phyloP scores from a whole-genome alignment of 805 yeast species.

The Kuraishia molischiana region DNA sequence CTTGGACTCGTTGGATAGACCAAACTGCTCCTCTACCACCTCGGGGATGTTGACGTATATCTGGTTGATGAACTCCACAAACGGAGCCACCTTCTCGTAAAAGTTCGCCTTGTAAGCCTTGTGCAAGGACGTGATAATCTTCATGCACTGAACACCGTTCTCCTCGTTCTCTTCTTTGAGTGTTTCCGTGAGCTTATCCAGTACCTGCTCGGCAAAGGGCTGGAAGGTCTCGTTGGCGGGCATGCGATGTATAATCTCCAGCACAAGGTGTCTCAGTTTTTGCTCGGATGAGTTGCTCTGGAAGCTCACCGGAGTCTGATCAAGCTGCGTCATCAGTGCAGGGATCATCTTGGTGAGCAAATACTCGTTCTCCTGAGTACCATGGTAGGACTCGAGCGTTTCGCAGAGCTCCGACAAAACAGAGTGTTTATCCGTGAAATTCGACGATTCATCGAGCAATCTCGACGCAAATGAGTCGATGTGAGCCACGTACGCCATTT shows the following conservation, averaged over 20 bases:
- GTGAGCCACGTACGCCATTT: constrained; percentile 41
- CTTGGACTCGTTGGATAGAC: constrained; percentile 8
- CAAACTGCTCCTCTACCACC: constrained; percentile 65
- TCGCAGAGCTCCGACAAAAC: constrained; percentile 78
- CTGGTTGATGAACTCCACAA: constrained; percentile 63
- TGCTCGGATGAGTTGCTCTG: constrained; percentile 58
- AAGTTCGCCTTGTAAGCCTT: constrained; percentile 68
- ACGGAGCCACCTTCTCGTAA: constrained; percentile 65
- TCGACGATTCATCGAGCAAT: constrained; percentile 44
- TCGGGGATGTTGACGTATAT: constrained; percentile 74
- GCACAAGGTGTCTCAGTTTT: constrained; percentile 63
- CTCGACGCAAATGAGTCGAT: constrained; percentile 60
- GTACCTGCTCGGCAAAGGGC: constrained; percentile 52
- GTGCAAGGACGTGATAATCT: constrained; percentile 75
- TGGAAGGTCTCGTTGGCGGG: constrained; percentile 77
- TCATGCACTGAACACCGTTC: constrained; percentile 87
- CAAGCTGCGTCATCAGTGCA: constrained; percentile 50
- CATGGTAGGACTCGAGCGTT: constrained; percentile 74
- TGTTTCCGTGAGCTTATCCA: constrained; percentile 48
- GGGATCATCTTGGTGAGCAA: constrained; percentile 67
- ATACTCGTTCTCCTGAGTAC: constrained; percentile 71
- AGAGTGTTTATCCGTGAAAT: constrained; percentile 52
- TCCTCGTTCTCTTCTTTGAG: constrained; percentile 84
- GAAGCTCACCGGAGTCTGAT: constrained; percentile 66
- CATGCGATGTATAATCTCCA: constrained; percentile 74